A percentile compares a stretch with the other conserved stretches of the same genome.
These are phyloP conservation scores for Lactarius quietus DNA, from an alignment of 768 basidiomycete species.

Conservation along the genomic window DNA sequence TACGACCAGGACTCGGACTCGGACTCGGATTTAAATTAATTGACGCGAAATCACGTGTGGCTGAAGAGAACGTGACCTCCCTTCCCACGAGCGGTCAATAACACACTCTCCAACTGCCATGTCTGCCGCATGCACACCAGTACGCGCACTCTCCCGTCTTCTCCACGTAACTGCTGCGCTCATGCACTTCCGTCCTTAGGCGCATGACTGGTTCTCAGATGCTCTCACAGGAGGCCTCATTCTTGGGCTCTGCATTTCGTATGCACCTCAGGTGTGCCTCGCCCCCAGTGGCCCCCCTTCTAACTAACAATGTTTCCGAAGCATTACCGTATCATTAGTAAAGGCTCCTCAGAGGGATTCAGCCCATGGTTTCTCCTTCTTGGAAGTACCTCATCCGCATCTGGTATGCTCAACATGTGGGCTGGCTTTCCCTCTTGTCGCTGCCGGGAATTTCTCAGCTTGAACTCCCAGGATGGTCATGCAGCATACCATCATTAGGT, in stretches of 20 bases:
- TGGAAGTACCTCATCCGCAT: constrained; percentile 79
- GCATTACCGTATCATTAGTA: constrained; percentile 77
- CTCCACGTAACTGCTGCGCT: not conserved
- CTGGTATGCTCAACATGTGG: constrained; percentile 82
- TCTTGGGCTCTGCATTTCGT: constrained; percentile 27
- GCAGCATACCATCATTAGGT: constrained; percentile 78
- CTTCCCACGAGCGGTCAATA: not conserved
- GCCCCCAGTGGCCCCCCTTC: too few relatives aligned
- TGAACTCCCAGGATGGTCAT: constrained; percentile 61
- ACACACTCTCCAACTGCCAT: constrained; percentile 8
- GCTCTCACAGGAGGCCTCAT: constrained; percentile 25
- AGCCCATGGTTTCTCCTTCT: constrained; percentile 90
- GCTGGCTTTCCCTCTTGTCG: constrained; percentile 27
- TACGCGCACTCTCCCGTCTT: not conserved
- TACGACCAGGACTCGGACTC: not conserved
- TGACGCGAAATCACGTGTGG: constrained; percentile 19
- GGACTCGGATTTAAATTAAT: not conserved
- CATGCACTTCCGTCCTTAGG: constrained; percentile 8
- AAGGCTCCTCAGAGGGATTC: constrained; percentile 81
- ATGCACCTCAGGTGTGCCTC: constrained; percentile 25
- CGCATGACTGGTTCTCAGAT: constrained; percentile 27
- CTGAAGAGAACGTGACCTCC: not conserved
- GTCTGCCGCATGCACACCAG: constrained; percentile 23
- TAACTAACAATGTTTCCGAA: constrained; percentile 30
- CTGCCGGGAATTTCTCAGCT: constrained; percentile 13